Base-by-base conservation (phyloP, 169 alveolate species). In the Prorocentrum cordatum region DNA sequence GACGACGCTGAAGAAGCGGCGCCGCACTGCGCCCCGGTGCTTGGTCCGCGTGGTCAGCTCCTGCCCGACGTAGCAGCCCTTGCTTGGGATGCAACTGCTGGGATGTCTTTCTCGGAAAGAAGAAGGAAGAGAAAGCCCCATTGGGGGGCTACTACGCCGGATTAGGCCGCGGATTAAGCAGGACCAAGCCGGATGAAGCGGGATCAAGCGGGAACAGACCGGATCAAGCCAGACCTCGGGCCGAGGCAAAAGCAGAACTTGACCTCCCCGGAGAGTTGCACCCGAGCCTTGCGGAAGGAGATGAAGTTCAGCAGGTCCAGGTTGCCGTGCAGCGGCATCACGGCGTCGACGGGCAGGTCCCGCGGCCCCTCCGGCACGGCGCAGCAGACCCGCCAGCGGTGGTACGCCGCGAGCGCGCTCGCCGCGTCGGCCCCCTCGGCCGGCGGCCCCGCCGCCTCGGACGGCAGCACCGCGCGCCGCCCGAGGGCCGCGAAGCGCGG, bases 51-150 rank as follows among this genome's bases (percentile, higher is more conserved):
- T 77, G 33, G 59, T 61, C 61, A 77, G 88, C 64, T 77, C 88
- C 26, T 77, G 88, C 31, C 88, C 88, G 14, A 77, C 88, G n/a
- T 77, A 77, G 75, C 88, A 77, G 35, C 88, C 88, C 67, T 77
- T 77, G 75, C 54, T 42, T 42, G 16, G 9, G 54, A 42, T 16
- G 54, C 9, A 16, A 42, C 54, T 42, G 54, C 54, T 16, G n/a
- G n/a, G n/a, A n/a, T n/a, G n/a, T n/a, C n/a, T n/a, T n/a, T n/a
- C n/a, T n/a, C n/a, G n/a, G n/a, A n/a, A n/a, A n/a, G n/a, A n/a
- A n/a, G n/a, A n/a, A n/a, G n/a, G n/a, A n/a, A n/a, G n/a, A n/a
- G n/a, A n/a, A n/a, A n/a, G n/a, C n/a, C n/a, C n/a, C n/a, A n/a
- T n/a, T n/a, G n/a, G n/a, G n/a, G n/a, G n/a, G n/a, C n/a, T n/a